Evolutionary conservation across 108 stramenopile genomes (phyloP).

Genomic region (Asterionellopsis glacialis): DNA sequence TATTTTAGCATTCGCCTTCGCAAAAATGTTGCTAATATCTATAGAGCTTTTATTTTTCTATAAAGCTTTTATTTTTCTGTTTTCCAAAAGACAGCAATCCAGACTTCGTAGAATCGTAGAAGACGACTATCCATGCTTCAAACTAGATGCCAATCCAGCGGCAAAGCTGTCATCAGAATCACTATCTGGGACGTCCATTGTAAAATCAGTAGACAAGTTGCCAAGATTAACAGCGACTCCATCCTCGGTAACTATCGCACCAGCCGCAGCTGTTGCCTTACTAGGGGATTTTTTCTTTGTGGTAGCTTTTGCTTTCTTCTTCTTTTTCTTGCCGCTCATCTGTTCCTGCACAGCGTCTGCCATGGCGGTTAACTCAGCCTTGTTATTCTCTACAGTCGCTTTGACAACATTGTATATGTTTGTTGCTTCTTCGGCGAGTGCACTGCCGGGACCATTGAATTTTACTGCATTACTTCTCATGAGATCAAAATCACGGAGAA

Average conservation of each 20-base stretch:
- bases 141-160: neutral
- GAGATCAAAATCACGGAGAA: slow-evolving; percentile 73
- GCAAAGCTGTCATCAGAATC: neutral
- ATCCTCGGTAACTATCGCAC: neutral
- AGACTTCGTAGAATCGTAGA: no score
- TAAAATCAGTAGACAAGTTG: neutral
- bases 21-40: no score
- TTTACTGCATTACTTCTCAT: slow-evolving; percentile 84
- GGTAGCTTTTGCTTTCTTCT: slow-evolving; percentile 11
- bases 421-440: slow-evolving; percentile 59
- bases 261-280: neutral
- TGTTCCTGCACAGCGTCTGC: slow-evolving; percentile 77
- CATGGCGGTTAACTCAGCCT: slow-evolving; percentile 60
- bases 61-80: no score
- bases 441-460: slow-evolving; percentile 61
- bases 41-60: no score
- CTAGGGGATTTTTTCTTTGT: neutral
- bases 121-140: no score
- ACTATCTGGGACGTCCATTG: neutral
- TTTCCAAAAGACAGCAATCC: no score
- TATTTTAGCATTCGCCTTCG: no score
- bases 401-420: slow-evolving; percentile 71
- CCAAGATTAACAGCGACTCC: slow-evolving; percentile 3
- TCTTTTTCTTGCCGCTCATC: slow-evolving; percentile 47
- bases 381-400: slow-evolving; percentile 45